Base-by-base conservation (phyloP, 1,284 basidiomycete species). In the Trichosporon inkin region DNA sequence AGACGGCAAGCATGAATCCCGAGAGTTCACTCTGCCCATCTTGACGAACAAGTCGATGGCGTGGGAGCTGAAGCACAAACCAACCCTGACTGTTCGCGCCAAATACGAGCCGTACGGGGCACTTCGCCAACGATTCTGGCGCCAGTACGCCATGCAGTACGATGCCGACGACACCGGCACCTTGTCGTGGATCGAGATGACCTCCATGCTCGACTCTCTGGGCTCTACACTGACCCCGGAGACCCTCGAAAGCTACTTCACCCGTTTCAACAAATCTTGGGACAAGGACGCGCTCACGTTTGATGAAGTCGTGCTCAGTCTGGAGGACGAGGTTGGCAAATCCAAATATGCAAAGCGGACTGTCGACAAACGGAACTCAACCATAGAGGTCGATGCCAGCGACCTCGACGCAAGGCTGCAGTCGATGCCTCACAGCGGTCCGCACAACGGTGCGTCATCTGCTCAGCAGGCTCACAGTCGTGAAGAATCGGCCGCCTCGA, bases 171-270 rank as follows among this genome's bases (percentile, higher is more conserved):
- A 95, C 63, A 89, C 86, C 0, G 81, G 81, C n/a, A 78, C 83
- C 1, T 79, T 95, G 39, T 94, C 91, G 0, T 86, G 87, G 62
- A 81, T 95, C 56, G 95, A 99, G 77, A 82, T 99, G 22, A 88
- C 88, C 0, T 89, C 90, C n/a, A 95, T 98, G 91, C 87, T 99
- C 55, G 93, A 97, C 79, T 96, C 93, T 6, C 85, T 99, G 32
- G 93, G 94, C 3, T 95, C 92, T 2, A 98, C 95, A 0, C 84
- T 99, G 38, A 90, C 90, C 3, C 79, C 77, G 0, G 81, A 85
- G 53, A 99, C 95, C 1, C 81, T 94, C 63, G 83, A 88, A 67
- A 82, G 83, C 7, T 95, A 93, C 83, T 98, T 88, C 79, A 84
- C 81, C 8, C 82, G 84, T 6, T 84, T 83, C 71, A 82, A 83